Conservation (phyloP, 1,284 basidiomycete species). For the Wolfiporia cocos region DNA sequence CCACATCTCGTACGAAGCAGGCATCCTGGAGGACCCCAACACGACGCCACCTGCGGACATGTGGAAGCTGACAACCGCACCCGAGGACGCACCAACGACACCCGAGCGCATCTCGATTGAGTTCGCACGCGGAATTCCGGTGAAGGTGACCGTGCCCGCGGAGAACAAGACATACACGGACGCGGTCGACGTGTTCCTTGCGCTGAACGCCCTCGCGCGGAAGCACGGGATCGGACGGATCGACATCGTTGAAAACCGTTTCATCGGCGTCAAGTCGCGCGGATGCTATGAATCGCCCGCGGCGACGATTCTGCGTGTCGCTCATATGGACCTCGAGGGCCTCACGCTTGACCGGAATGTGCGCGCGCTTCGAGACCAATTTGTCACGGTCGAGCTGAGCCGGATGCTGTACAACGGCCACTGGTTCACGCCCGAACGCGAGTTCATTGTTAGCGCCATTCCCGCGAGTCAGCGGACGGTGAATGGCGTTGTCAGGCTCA, state of each 20-base stretch:
- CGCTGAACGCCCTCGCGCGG: constrained; percentile 88
- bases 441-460: constrained; percentile 88
- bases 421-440: constrained; percentile 97
- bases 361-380: constrained; percentile 90
- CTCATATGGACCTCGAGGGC: constrained; percentile 96
- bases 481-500: constrained; percentile 88
- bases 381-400: constrained; percentile 87
- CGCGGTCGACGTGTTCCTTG: constrained; percentile 92
- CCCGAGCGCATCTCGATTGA: constrained; percentile 84
- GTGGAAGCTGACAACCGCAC: constrained; percentile 95
- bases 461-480: constrained; percentile 94
- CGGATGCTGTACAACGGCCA: constrained; percentile 95
- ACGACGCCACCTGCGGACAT: constrained; percentile 95
- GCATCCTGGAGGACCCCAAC: constrained; percentile 97
- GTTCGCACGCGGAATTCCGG: constrained; percentile 83
- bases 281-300: constrained; percentile 99
- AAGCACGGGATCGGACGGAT: constrained; percentile 95
- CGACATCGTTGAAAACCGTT: constrained; percentile 99
- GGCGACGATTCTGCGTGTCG: constrained; percentile 91
- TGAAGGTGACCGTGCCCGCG: constrained; percentile 62
- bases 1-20: constrained; percentile 99
- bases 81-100: constrained; percentile 76
- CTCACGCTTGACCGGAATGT: constrained; percentile 97
- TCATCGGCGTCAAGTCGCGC: constrained; percentile 98
- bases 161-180: constrained; percentile 69